These are phyloP conservation scores for Cyberlindnera misumaiensis DNA, from an alignment of 805 yeast genomes.

Conservation along the genomic window DNA sequence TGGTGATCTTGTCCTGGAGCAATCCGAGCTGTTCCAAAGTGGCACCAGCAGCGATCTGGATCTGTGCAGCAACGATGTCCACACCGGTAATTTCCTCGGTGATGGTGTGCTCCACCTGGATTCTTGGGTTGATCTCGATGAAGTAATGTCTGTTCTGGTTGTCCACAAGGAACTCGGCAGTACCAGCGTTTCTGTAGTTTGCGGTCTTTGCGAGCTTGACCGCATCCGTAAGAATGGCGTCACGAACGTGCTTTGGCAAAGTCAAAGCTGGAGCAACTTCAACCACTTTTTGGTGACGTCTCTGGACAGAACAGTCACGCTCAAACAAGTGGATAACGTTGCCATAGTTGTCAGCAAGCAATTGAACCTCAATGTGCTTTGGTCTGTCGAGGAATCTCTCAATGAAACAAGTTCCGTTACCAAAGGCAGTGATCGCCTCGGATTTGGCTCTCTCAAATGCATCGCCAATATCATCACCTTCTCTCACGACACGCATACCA, in stretches of 20 bases:
- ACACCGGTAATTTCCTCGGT: constrained; percentile 99
- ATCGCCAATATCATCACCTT: constrained; percentile 87
- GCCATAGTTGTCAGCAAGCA: constrained; percentile 89
- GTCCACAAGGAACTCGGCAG: constrained; percentile 96
- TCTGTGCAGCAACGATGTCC: constrained; percentile 96
- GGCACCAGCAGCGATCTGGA: constrained; percentile 98
- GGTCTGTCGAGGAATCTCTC: constrained; percentile 94
- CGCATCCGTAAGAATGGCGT: constrained; percentile 91
- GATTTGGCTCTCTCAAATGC: constrained; percentile 91
- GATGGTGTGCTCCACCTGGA: constrained; percentile 97
- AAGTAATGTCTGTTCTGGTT: constrained; percentile 91
- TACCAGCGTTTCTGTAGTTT: constrained; percentile 94
- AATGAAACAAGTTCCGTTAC: constrained; percentile 96
- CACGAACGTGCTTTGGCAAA: constrained; percentile 74
- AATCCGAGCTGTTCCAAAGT: constrained; percentile 85
- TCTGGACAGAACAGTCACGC: constrained; percentile 98
- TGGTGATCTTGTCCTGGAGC: constrained; percentile 88
- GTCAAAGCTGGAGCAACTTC: constrained; percentile 98
- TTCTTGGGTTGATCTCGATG: constrained; percentile 97
- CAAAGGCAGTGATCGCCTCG: constrained; percentile 93
- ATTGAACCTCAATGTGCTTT: constrained; percentile 96
- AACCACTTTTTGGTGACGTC: constrained; percentile 98
- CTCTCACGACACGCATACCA: constrained; percentile 98
- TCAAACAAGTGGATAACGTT: constrained; percentile 93
- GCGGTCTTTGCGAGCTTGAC: constrained; percentile 85